Evolutionary conservation across 805 yeast species (phyloP), one percentile per base, ranked within the genome.

Genomic region (Zygotorulaspora florentina): DNA sequence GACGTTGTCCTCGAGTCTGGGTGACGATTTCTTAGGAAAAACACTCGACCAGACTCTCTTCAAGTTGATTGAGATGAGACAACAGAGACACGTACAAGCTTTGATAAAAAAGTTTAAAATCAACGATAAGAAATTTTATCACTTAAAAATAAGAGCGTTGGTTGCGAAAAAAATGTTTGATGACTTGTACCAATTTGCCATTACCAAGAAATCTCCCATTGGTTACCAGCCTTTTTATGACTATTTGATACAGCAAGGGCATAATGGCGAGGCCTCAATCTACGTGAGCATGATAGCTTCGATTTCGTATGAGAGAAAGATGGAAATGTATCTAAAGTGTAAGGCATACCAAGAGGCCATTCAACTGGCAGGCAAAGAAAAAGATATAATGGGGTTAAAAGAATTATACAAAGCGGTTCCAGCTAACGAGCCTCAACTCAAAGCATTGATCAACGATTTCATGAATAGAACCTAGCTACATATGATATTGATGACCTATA

Each of bases 171-270:
- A 76, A 6, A 76, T 77, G 35, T 83, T 79, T 67, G 80, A 77
- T 15, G 79, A 76, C 31, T 60, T 87, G 26, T 74, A 72, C 52
- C 74, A 76, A 26, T 75, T 80, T 55, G 76, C 81, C 0, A 70
- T 67, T 2, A 59, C 64, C 8, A 71, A 69, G 37, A 82, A 78
- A 50, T 79, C 93, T 0, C 85, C 87, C 0, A 85, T 88, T 35
- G 89, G 91, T 0, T 83, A 82, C 48, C 74, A 72, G 48, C 81
- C 84, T 0, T 81, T 88, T 52, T 85, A 72, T 45, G 68, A 74
- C 12, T 75, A 77, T 31, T 73, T 83, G 31, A 56, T 76, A 34
- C 71, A 70, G 44, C 69, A 74, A 3, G 85, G 81, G 0, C 82
- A 83, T 27, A 66, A 71, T 31, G 68, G 77, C 17, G 81, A 81